Conservation (phyloP, 495 filamentous ascomycete genomes). For the Talaromyces ruber region DNA sequence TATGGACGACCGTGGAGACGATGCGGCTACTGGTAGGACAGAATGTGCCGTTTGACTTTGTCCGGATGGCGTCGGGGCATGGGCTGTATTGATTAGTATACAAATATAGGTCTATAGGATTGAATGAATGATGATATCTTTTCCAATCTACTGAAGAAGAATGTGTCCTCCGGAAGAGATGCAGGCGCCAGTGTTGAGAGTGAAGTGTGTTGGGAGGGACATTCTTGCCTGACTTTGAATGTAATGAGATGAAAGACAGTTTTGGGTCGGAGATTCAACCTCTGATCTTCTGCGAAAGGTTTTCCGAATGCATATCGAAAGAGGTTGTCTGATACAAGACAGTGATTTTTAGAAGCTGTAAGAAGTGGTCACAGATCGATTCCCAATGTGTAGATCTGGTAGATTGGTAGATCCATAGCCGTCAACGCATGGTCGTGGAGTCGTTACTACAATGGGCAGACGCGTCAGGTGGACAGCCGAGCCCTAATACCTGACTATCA, state of each 20-base stretch:
- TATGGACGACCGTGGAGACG: conserved; percentile 76
- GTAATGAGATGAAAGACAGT: too few species aligned
- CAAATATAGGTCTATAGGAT: neutral
- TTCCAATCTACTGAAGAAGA: neutral
- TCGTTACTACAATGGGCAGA: neutral
- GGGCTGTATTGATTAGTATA: conserved; percentile 47
- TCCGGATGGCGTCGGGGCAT: conserved; percentile 64
- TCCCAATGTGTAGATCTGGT: neutral
- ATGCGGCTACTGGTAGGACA: conserved; percentile 69
- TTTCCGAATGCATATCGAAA: too few species aligned
- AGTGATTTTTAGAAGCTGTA: neutral
- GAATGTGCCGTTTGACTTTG: conserved; percentile 83
- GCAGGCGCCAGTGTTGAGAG: conserved; percentile 55
- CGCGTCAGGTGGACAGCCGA: neutral
- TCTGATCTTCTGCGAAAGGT: too few species aligned
- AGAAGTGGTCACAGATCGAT: neutral
- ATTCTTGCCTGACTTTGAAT: conserved; percentile 7
- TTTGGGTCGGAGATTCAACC: too few species aligned
- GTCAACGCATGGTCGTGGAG: neutral
- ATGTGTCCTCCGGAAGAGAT: conserved; percentile 23
- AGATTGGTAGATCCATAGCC: neutral
- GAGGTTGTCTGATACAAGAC: too few species aligned
- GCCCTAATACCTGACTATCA: neutral
- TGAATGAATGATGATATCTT: neutral
- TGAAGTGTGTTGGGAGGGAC: conserved; percentile 36